Percentiles rank a stretch among this genome's conserved stretches.
Conservation (phyloP, 805 yeast genomes). For the Pichia sporocuriosa region DNA sequence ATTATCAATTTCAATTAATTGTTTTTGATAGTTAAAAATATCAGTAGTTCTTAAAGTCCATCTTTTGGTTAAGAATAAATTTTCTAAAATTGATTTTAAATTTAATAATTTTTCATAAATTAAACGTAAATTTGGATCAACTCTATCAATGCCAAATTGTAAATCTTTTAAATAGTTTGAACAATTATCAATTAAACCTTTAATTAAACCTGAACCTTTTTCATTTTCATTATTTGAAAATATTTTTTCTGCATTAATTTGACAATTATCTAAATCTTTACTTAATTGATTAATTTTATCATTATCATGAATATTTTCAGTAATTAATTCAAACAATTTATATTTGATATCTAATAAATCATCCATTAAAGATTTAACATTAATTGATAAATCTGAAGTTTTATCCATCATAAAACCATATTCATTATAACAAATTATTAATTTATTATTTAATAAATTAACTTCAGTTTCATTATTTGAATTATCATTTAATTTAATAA, state of each 20-base stretch:
- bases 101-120: constrained; percentile 58
- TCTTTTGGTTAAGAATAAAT: constrained; percentile 81
- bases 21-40: constrained; percentile 73
- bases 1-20: constrained; percentile 67
- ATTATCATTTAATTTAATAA: constrained; percentile 44
- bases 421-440: constrained; percentile 53
- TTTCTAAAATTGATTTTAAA: constrained; percentile 70
- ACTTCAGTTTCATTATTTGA: constrained; percentile 21
- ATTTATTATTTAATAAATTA: constrained; percentile 55
- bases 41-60: constrained; percentile 98
- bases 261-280: constrained; percentile 19
- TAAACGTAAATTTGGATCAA: constrained; percentile 47
- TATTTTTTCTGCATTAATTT: constrained; percentile 20
- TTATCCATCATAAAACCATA: constrained; percentile 51
- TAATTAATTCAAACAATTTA: constrained; percentile 49
- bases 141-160: constrained; percentile 37
- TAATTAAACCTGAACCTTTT: constrained; percentile 43
- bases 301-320: constrained; percentile 33
- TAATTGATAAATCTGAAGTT: constrained; percentile 46
- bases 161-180: constrained; percentile 67
- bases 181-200: constrained; percentile 80
- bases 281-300: constrained; percentile 14
- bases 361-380: constrained; percentile 46
- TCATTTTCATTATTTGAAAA: constrained; percentile 19
- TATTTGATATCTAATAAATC: constrained; percentile 54